Evolutionary conservation across 2,329 filamentous ascomycete species (phyloP), one percentile per base, ranked within the genome.

Genomic region (Aspergillus novoparasiticus): DNA sequence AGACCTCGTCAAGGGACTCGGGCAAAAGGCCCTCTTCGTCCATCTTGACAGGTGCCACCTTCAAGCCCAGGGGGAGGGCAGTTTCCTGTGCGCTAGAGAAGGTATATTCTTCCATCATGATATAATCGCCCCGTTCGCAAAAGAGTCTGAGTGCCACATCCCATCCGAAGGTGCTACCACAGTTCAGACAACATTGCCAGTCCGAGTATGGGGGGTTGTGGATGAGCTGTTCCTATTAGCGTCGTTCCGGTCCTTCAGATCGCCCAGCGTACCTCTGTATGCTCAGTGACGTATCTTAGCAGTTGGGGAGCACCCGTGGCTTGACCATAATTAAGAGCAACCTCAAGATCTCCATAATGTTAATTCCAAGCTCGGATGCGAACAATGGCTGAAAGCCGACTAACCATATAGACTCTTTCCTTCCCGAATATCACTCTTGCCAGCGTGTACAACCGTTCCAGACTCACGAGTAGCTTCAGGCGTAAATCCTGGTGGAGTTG

Each of bases 321-420:
- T 80, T 97, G 93, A 39, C 91, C 92, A 76, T 99, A 99, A 80
- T 99, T 98, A 76, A 97, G 89, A 1, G 91, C 91, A 66, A 96
- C 92, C 53, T 91, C 88, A 58, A 99, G 86, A 79, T 99, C 95
- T 81, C 78, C 11, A 8, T 6, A 53, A 41, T 3, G n/a, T 64
- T 41, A 64, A 51, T 30, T 21, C 21, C 12, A 14, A 28, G 9
- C 14, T 51, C 4, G 23, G 10, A n/a, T 41, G 12, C n/a, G 9
- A 58, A 23, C 23, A 43, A 58, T 11, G 21, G 12, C 21, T 11
- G 26, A 12, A n/a, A 32, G 10, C 23, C 54, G 23, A 69, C 76
- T 23, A 54, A 80, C 79, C 80, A 46, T 78, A 88, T 30, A 83
- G 78, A 48, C 85, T 85, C 65, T 84, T 88, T 23, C 85, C 87